Conservation (phyloP, 305 asterid genomes). For the Ilex paraguariensis region DNA sequence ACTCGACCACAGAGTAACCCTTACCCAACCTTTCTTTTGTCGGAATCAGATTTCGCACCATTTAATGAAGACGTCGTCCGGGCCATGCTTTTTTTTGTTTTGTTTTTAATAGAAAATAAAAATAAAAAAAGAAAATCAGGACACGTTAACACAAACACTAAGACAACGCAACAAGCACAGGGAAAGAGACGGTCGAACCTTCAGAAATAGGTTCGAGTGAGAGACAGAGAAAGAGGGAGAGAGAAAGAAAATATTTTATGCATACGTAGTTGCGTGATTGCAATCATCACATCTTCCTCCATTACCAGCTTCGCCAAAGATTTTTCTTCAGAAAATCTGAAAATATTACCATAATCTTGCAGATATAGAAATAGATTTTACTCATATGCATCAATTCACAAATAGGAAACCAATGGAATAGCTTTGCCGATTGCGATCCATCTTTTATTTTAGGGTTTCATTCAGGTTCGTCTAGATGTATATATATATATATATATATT, state of each 20-base stretch:
- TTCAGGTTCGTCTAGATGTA: background rate
- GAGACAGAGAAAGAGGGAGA: slow-evolving; percentile 1
- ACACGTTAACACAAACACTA: slow-evolving; percentile 26
- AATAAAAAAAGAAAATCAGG: slow-evolving; percentile 2
- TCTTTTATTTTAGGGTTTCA: background rate
- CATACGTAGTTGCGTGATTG: background rate
- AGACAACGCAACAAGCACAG: slow-evolving; percentile 18
- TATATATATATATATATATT: background rate
- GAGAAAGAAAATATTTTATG: slow-evolving; percentile 5
- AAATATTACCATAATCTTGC: too few relatives aligned
- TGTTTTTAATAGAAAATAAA: too few relatives aligned
- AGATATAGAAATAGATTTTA: too few relatives aligned
- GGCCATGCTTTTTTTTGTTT: too few relatives aligned
- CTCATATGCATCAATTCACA: too few relatives aligned
- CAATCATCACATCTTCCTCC: too few relatives aligned
- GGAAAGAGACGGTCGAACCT: slow-evolving; percentile 29
- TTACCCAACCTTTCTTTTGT: too few relatives aligned
- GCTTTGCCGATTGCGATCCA: background rate
- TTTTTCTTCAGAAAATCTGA: too few relatives aligned
- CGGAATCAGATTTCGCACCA: too few relatives aligned
- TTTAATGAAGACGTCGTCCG: too few relatives aligned
- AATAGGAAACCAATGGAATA: background rate
- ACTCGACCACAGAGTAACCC: too few relatives aligned
- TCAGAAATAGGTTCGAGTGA: slow-evolving; percentile 37
- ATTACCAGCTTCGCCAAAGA: too few relatives aligned